Evolutionary conservation across 208 protist species (phyloP).

Genomic region (Trypanosoma scelopori): DNA sequence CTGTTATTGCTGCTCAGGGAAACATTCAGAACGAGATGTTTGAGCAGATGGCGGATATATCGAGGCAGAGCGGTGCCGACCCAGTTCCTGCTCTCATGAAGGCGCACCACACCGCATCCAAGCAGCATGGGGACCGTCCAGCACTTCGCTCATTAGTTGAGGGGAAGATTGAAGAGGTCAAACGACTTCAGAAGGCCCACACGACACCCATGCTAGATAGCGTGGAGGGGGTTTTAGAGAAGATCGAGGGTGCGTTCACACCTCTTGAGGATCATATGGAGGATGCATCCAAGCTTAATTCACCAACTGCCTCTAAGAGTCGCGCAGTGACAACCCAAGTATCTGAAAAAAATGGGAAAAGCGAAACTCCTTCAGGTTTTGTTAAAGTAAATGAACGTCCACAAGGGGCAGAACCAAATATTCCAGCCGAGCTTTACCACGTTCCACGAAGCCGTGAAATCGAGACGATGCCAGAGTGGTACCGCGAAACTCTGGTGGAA

Average conservation of each 20-base stretch:
- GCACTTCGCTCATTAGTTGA: constrained; percentile 69
- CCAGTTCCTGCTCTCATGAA: constrained; percentile 62
- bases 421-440: constrained; percentile 73
- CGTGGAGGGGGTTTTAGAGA: constrained; percentile 12
- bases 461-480: constrained; percentile 78
- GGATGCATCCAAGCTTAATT: neutral
- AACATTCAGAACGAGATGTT: constrained; percentile 80
- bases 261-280: neutral
- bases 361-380: constrained; percentile 30
- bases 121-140: constrained; percentile 61
- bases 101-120: constrained; percentile 54
- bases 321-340: neutral
- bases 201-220: constrained; percentile 1
- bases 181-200: constrained; percentile 43
- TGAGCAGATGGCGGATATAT: constrained; percentile 66
- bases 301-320: neutral
- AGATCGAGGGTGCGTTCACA: constrained; percentile 13
- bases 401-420: constrained; percentile 54
- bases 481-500: constrained; percentile 72
- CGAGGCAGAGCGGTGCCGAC: constrained; percentile 57
- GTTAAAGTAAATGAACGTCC: constrained; percentile 65
- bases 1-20: constrained; percentile 67
- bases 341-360: neutral
- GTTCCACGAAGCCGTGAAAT: constrained; percentile 57
- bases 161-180: constrained; percentile 61